Evolutionary conservation across 2,329 filamentous ascomycete genomes (phyloP).

Genomic region (Aspergillus pseudotamarii): DNA sequence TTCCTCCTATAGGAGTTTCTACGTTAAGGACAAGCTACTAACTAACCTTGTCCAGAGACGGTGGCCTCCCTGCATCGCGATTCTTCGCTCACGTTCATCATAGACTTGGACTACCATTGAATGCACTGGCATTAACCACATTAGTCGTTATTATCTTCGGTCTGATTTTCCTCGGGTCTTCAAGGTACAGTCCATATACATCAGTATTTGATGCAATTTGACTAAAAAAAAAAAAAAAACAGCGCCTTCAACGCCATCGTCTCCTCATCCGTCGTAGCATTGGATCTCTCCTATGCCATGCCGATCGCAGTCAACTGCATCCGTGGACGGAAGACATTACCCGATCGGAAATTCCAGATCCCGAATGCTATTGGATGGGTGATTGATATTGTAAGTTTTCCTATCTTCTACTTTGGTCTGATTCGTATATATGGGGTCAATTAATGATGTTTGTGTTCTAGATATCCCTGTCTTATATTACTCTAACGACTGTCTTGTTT

Average conservation of each 20-base stretch:
- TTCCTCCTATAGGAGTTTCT: not conserved
- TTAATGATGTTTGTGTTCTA: conserved; percentile 29
- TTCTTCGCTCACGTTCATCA: conserved; percentile 65
- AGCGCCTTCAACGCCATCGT: conserved; percentile 73
- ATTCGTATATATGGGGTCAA: not conserved
- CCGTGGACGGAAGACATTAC: conserved; percentile 65
- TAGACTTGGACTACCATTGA: conserved; percentile 64
- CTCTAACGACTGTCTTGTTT: conserved; percentile 72
- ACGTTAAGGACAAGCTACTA: not conserved
- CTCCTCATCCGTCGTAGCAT: conserved; percentile 69
- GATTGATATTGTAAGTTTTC: conserved; percentile 53
- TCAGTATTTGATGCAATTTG: too few species aligned
- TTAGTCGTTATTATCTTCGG: conserved; percentile 68
- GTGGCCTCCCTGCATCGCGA: conserved; percentile 64
- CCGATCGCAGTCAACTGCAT: conserved; percentile 70
- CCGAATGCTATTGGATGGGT: conserved; percentile 60
- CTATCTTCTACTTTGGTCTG: not conserved
- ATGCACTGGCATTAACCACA: conserved; percentile 63
- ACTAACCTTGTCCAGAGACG: conserved; percentile 50
- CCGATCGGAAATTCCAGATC: conserved; percentile 61
- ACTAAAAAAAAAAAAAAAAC: not conserved
- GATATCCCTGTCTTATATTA: conserved; percentile 62
- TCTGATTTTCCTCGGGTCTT: conserved; percentile 68
- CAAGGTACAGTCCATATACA: conserved; percentile 28
- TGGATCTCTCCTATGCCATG: conserved; percentile 73